Evolutionary conservation across 148 eudicot species (phyloP).

Genomic region (Drosera capensis): DNA sequence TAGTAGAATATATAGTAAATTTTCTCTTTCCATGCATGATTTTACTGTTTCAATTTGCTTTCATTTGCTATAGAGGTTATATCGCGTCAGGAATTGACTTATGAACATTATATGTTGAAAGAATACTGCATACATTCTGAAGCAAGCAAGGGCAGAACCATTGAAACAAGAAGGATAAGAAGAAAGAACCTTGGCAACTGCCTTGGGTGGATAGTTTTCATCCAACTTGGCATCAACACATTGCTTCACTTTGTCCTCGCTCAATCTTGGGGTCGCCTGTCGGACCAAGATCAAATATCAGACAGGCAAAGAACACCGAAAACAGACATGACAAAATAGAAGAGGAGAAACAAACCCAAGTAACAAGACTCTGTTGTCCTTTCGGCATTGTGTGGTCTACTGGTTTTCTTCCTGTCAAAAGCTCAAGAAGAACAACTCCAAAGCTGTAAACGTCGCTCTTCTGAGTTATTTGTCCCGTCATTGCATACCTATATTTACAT

Average conservation of each 20-base stretch:
- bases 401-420: conserved; percentile 89
- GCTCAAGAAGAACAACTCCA: conserved; percentile 90
- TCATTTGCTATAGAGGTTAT: not conserved
- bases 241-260: conserved; percentile 93
- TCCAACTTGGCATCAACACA: conserved; percentile 88
- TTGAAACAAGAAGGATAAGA: not conserved
- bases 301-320: not conserved
- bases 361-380: conserved; percentile 92
- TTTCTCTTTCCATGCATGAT: no score
- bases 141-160: no score
- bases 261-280: conserved; percentile 91
- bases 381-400: conserved; percentile 97
- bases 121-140: not conserved
- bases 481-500: conserved; percentile 53
- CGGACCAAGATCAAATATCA: conserved; percentile 4
- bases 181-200: conserved; percentile 62
- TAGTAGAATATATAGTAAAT: no score
- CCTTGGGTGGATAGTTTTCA: conserved; percentile 64
- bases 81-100: no score
- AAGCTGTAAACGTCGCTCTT: conserved; percentile 96
- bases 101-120: not conserved
- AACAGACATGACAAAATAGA: not conserved
- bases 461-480: conserved; percentile 95
- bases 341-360: conserved; percentile 32
- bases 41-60: not conserved